phyloP scores from a whole-genome alignment of 495 filamentous ascomycete genomes.

The Aspergillus steynii region DNA sequence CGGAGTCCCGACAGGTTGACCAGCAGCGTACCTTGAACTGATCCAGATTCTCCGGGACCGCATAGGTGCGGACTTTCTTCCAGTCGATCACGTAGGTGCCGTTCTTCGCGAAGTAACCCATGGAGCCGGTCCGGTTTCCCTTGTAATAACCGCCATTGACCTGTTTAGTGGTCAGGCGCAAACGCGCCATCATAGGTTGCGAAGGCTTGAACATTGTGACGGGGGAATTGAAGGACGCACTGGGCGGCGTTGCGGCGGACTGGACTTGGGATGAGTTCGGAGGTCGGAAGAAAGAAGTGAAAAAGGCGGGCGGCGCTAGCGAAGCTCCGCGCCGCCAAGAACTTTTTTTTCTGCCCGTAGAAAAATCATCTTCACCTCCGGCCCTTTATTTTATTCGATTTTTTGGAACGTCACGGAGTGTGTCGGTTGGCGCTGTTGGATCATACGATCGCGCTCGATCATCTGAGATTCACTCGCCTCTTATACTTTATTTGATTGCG shows the following conservation, averaged over 20 bases:
- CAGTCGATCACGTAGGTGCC: slow-evolving; percentile 83
- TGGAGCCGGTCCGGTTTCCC: slow-evolving; percentile 82
- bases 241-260: background rate
- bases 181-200: slow-evolving; percentile 60
- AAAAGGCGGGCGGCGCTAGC: slow-evolving; percentile 31
- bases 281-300: slow-evolving; percentile 18
- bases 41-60: slow-evolving; percentile 65
- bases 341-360: slow-evolving; percentile 31
- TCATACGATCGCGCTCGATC: background rate
- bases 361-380: slow-evolving; percentile 17
- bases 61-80: slow-evolving; percentile 87
- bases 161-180: slow-evolving; percentile 88
- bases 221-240: slow-evolving; percentile 1
- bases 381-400: slow-evolving; percentile 6
- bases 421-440: background rate
- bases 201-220: slow-evolving; percentile 67
- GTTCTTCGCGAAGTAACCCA: slow-evolving; percentile 82
- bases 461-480: background rate
- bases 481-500: background rate
- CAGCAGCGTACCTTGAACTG: slow-evolving; percentile 65
- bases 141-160: slow-evolving; percentile 96
- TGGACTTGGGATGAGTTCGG: slow-evolving; percentile 6
- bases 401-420: background rate
- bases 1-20: too few relatives aligned
- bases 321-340: slow-evolving; percentile 37